phyloP scores from a whole-genome alignment of 306 rosid genomes.

The Acmispon strigosus region DNA sequence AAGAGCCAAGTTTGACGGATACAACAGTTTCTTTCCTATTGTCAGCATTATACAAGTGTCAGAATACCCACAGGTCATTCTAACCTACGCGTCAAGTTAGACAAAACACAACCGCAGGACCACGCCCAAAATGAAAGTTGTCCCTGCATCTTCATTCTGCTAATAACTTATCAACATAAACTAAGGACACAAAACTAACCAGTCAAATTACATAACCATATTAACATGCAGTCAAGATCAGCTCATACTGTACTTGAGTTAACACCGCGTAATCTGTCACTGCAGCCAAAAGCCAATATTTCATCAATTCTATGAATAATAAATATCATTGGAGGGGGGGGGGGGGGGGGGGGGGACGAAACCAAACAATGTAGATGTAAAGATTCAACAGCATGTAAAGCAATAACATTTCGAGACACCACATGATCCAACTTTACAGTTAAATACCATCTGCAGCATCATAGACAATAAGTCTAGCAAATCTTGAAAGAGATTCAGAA shows the following conservation, averaged over 20 bases:
- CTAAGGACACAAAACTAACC: neutral
- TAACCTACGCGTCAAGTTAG: conserved; percentile 64
- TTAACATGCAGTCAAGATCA: conserved; percentile 30
- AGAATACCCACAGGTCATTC: conserved; percentile 47
- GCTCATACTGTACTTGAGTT: conserved; percentile 27
- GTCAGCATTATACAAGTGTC: conserved; percentile 45
- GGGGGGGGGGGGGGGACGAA: too few relatives aligned
- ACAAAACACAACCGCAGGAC: conserved; percentile 25
- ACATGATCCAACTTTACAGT: neutral
- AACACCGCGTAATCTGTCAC: conserved; percentile 24
- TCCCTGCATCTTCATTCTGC: conserved; percentile 31
- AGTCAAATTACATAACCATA: conserved; percentile 33
- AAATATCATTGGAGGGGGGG: neutral
- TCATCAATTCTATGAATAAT: neutral
- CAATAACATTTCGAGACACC: neutral
- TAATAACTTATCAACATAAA: conserved; percentile 21
- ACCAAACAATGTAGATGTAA: neutral
- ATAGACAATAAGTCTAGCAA: neutral
- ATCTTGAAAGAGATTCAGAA: neutral
- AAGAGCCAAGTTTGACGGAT: conserved; percentile 28
- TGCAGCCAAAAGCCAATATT: conserved; percentile 33
- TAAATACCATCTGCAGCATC: conserved; percentile 1
- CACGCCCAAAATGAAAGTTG: conserved; percentile 34
- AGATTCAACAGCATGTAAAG: neutral
- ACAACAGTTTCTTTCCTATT: conserved; percentile 31